Evolutionary conservation across 768 basidiomycete species (phyloP).

Genomic region (Solioccasus polychromus): DNA sequence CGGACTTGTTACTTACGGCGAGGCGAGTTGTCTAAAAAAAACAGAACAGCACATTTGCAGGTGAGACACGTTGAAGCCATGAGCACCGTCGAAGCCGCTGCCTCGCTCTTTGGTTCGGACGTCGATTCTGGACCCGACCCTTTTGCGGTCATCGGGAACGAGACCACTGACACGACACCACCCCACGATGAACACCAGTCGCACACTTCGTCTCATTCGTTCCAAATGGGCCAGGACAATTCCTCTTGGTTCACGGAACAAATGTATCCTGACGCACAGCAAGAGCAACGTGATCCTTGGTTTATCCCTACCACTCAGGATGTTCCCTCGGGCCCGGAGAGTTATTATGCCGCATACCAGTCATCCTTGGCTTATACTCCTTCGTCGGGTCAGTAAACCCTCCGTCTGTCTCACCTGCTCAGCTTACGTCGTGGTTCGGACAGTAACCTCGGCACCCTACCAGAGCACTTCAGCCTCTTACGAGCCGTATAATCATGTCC

Average conservation of each 20-base stretch:
- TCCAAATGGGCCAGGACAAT: slow-evolving; percentile 34
- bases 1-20: slow-evolving; percentile 4
- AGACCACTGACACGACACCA: slow-evolving; percentile 30
- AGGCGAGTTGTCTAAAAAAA: slow-evolving; percentile 14
- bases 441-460: slow-evolving; percentile 13
- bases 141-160: slow-evolving; percentile 57
- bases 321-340: slow-evolving; percentile 21
- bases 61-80: slow-evolving; percentile 41
- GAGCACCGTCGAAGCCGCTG: slow-evolving; percentile 73
- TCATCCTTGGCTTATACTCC: slow-evolving; percentile 15
- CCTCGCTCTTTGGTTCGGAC: slow-evolving; percentile 73
- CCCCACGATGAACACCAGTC: slow-evolving; percentile 22
- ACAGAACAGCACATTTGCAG: slow-evolving; percentile 8
- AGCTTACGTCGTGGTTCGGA: slow-evolving; percentile 6
- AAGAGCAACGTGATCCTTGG: slow-evolving; percentile 28
- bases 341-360: slow-evolving; percentile 29
- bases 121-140: slow-evolving; percentile 57
- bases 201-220: slow-evolving; percentile 22
- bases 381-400: slow-evolving; percentile 24
- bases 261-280: slow-evolving; percentile 27
- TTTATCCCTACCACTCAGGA: slow-evolving; percentile 21
- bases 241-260: slow-evolving; percentile 40
- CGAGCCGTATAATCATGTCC: slow-evolving; percentile 24
- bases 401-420: neutral
- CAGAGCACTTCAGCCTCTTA: slow-evolving; percentile 16